These are phyloP conservation scores for Cicer arietinum DNA, from an alignment of 306 rosid genomes.

Conservation along the genomic window DNA sequence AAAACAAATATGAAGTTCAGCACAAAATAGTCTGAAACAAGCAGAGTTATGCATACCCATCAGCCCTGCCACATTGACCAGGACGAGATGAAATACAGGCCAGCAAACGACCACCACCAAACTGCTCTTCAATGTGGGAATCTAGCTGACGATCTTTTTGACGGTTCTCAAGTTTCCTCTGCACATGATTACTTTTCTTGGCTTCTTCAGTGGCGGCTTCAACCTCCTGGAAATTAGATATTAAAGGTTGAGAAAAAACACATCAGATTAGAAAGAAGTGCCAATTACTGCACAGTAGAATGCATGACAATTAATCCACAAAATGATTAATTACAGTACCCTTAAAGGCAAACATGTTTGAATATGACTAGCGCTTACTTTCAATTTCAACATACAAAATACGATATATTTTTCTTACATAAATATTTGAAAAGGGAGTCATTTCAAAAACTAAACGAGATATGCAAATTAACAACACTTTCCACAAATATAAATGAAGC, in stretches of 20 bases:
- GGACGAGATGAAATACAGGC: constrained; percentile 65
- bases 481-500: too few relatives aligned
- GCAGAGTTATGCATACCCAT: constrained; percentile 47
- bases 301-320: not conserved
- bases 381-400: too few relatives aligned
- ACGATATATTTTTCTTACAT: too few relatives aligned
- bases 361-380: too few relatives aligned
- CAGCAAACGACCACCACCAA: constrained; percentile 53
- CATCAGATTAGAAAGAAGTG: not conserved
- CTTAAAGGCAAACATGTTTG: not conserved
- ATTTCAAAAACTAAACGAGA: too few relatives aligned
- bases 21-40: not conserved
- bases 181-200: constrained; percentile 57
- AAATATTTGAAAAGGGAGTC: too few relatives aligned
- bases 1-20: not conserved
- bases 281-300: not conserved
- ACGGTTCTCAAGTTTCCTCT: constrained; percentile 53
- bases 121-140: constrained; percentile 57
- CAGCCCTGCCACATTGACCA: constrained; percentile 62
- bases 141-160: constrained; percentile 52
- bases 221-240: constrained; percentile 46
- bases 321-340: not conserved
- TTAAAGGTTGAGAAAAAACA: not conserved
- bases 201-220: constrained; percentile 51
- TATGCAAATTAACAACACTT: too few relatives aligned